Percentiles rank a stretch among this genome's conserved stretches.
phyloP scores from a whole-genome alignment of 345 rosid species.

The Gossypium australe region DNA sequence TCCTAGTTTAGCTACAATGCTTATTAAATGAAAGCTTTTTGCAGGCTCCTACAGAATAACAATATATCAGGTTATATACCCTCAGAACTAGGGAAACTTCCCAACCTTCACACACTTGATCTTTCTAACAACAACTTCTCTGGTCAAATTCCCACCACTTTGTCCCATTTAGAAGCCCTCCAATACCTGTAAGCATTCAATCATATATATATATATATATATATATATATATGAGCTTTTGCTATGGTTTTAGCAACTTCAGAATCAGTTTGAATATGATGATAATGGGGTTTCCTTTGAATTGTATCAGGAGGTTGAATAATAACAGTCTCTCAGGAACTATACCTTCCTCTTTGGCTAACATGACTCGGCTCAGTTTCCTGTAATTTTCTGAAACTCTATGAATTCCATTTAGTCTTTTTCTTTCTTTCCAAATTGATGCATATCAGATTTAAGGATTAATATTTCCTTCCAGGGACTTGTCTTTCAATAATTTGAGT shows the following conservation, averaged over 20 bases:
- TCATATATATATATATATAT: neutral
- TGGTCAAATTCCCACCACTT: conserved; percentile 56
- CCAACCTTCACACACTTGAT: conserved; percentile 74
- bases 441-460: neutral
- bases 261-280: conserved; percentile 1
- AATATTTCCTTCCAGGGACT: conserved; percentile 34
- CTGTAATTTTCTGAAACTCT: conserved; percentile 42
- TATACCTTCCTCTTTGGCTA: conserved; percentile 66
- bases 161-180: conserved; percentile 48
- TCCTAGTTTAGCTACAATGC: neutral
- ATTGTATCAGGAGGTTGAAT: conserved; percentile 63
- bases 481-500: conserved; percentile 57
- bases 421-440: neutral
- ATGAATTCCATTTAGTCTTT: neutral
- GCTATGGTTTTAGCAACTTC: neutral
- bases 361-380: conserved; percentile 74
- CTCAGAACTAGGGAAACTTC: conserved; percentile 59
- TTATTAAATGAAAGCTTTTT: conserved; percentile 6
- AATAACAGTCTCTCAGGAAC: conserved; percentile 66
- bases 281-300: neutral
- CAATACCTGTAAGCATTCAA: conserved; percentile 57
- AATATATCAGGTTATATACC: conserved; percentile 73
- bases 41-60: conserved; percentile 76
- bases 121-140: conserved; percentile 64
- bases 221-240: conserved; percentile 9